Conservation (phyloP, 805 yeast genomes). For the Saccharomyces cerevisiae region DNA sequence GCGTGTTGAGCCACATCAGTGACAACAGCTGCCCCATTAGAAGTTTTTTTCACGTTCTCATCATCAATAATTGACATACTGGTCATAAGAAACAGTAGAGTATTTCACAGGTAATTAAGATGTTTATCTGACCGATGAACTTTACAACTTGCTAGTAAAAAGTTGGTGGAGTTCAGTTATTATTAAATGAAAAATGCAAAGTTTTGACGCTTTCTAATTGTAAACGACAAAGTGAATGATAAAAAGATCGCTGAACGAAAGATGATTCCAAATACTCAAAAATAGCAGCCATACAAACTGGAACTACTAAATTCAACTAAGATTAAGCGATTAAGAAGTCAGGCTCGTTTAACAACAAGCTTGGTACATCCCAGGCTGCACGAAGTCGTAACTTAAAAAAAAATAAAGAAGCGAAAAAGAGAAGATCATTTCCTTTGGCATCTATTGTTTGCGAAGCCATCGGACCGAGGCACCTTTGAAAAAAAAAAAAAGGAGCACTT, state of each 20-base stretch:
- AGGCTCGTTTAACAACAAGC: neutral
- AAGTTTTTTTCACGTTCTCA: neutral
- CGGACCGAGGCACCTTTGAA: neutral
- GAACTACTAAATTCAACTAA: neutral
- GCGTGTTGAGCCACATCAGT: neutral
- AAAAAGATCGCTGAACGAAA: neutral
- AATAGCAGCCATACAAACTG: neutral
- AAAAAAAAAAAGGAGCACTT: neutral
- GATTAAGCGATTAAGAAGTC: neutral
- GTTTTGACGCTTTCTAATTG: neutral
- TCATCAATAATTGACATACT: neutral
- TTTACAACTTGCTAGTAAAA: neutral
- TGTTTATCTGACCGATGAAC: neutral
- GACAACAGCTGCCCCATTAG: neutral
- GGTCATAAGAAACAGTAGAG: neutral
- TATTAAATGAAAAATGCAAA: neutral
- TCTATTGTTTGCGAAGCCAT: neutral
- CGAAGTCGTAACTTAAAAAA: neutral
- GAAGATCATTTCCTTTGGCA: neutral
- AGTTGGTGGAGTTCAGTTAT: neutral
- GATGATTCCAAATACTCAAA: neutral
- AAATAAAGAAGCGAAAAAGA: neutral
- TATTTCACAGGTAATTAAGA: neutral
- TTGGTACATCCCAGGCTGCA: neutral
- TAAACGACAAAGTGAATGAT: neutral